Evolutionary conservation across 1,284 basidiomycete species (phyloP).

Genomic region (Volvariella volvacea): DNA sequence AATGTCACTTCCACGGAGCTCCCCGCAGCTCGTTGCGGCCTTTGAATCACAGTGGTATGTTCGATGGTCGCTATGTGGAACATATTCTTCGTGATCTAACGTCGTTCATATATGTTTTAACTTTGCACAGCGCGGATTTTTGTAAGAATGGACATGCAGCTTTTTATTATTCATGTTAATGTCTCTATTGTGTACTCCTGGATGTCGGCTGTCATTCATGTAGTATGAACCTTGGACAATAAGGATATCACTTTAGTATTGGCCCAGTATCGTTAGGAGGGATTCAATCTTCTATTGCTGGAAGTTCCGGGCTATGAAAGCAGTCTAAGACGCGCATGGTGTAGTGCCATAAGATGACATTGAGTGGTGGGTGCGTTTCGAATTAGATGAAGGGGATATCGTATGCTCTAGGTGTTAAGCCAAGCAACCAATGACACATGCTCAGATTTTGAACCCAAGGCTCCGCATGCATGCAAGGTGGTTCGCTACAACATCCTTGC

Average conservation of each 20-base stretch:
- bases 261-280: no score
- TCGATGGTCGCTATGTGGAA: background rate
- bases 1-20: constrained; percentile 12
- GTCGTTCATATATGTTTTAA: background rate
- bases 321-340: no score
- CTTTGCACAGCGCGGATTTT: background rate
- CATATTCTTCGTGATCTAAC: background rate
- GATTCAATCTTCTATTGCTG: no score
- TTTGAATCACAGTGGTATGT: constrained; percentile 11
- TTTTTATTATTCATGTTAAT: no score
- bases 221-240: background rate
- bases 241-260: background rate
- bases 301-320: no score
- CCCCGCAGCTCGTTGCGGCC: constrained; percentile 20
- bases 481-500: constrained; percentile 71
- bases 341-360: no score
- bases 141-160: no score
- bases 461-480: constrained; percentile 90
- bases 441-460: constrained; percentile 78
- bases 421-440: background rate
- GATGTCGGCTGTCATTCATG: background rate
- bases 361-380: no score
- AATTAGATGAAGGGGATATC: no score
- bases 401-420: background rate
- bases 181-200: background rate